Conservation (phyloP, 441 rosid genomes). For the Populus hybrid region DNA sequence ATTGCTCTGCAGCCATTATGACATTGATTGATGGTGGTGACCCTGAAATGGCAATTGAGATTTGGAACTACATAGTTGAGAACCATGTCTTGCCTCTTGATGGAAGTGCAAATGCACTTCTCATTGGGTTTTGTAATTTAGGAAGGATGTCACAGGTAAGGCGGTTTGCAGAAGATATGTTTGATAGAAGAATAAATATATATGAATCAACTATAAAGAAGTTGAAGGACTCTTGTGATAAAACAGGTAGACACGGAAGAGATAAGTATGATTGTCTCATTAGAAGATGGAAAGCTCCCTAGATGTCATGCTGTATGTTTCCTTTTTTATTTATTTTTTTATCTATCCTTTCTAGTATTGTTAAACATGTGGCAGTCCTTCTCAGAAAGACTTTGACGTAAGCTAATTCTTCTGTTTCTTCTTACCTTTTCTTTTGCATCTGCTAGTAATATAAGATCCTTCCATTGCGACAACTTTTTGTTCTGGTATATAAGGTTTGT, state of each 20-base stretch:
- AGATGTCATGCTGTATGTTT: slow-evolving; percentile 14
- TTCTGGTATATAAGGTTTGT: background rate
- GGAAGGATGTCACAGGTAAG: slow-evolving; percentile 43
- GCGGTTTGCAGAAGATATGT: slow-evolving; percentile 45
- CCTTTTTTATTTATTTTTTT: background rate
- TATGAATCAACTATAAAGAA: slow-evolving; percentile 45
- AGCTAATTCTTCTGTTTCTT: background rate
- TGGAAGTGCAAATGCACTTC: slow-evolving; percentile 43
- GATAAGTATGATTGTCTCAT: slow-evolving; percentile 46
- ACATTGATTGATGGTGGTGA: slow-evolving; percentile 44
- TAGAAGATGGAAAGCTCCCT: slow-evolving; percentile 40
- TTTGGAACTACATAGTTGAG: slow-evolving; percentile 54
- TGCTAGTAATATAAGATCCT: background rate
- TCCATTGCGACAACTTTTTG: background rate
- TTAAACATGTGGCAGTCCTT: background rate
- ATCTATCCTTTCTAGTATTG: slow-evolving; percentile 1
- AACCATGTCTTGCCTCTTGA: slow-evolving; percentile 38
- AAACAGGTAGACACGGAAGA: slow-evolving; percentile 34
- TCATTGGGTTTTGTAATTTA: slow-evolving; percentile 44
- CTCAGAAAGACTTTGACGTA: background rate
- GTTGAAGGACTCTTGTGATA: slow-evolving; percentile 38
- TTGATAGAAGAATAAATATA: slow-evolving; percentile 40
- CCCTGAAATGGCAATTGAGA: slow-evolving; percentile 51
- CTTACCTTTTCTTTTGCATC: background rate
- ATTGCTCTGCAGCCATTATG: slow-evolving; percentile 41